These are phyloP conservation scores for Trypanosomatidae sp. DNA, from an alignment of 208 protist species.

Conservation along the genomic window DNA sequence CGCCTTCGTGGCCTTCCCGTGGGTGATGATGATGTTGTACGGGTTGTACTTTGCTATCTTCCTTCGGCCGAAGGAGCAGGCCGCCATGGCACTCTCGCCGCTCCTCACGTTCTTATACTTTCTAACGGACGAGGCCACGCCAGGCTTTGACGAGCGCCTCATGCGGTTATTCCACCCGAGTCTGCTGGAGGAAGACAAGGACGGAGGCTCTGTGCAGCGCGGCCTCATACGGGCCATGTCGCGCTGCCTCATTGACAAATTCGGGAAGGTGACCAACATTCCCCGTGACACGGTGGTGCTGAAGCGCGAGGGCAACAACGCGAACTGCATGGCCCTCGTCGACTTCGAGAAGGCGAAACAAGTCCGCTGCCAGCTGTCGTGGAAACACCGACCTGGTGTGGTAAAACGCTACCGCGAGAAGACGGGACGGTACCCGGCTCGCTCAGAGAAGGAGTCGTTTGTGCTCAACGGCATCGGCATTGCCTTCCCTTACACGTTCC, in stretches of 20 bases:
- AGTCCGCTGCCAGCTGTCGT: conserved; percentile 75
- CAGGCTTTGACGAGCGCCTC: conserved; percentile 70
- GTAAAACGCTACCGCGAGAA: conserved; percentile 24
- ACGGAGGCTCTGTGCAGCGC: conserved; percentile 48
- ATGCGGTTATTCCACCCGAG: conserved; percentile 77
- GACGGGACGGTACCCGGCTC: conserved; percentile 8
- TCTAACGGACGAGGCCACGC: conserved; percentile 63
- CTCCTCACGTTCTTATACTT: conserved; percentile 70
- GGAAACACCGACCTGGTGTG: conserved; percentile 38
- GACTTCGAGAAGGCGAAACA: conserved; percentile 67
- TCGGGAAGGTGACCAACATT: conserved; percentile 58
- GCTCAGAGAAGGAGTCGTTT: conserved; percentile 11
- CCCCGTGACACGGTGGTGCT: conserved; percentile 49
- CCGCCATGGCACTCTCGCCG: conserved; percentile 38
- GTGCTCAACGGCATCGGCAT: conserved; percentile 29
- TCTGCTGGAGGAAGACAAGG: conserved; percentile 36
- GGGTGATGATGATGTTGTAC: conserved; percentile 39
- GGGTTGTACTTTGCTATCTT: conserved; percentile 49
- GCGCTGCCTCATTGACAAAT: conserved; percentile 54
- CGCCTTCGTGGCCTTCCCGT: conserved; percentile 41
- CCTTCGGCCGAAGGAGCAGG: conserved; percentile 38
- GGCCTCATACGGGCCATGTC: conserved; percentile 80
- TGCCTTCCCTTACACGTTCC: conserved; percentile 40
- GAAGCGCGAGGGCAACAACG: conserved; percentile 41
- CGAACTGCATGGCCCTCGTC: conserved; percentile 76